Percentiles rank a stretch among this genome's conserved stretches.
Conservation (phyloP, 2,329 filamentous ascomycete genomes). For the Aureobasidium pullulans region DNA sequence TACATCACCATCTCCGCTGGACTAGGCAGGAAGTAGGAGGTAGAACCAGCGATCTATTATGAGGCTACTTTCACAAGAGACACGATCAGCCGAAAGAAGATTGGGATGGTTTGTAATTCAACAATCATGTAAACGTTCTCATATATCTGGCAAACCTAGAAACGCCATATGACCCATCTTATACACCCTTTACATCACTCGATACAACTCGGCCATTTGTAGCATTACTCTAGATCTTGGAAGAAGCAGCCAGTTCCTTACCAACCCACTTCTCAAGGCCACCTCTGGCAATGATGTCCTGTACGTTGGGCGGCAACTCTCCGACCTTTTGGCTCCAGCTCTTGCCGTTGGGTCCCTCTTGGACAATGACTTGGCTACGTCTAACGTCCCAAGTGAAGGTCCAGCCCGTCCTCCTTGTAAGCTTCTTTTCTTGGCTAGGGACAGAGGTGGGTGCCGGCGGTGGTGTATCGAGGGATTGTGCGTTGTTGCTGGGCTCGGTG, state of each 20-base stretch:
- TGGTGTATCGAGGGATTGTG: conserved; percentile 45
- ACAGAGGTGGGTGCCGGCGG: conserved; percentile 30
- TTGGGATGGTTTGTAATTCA: too few species aligned
- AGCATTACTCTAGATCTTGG: not conserved
- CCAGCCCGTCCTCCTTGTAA: conserved; percentile 75
- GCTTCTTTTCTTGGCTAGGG: conserved; percentile 43
- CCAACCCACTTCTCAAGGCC: conserved; percentile 77
- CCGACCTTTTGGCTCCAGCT: conserved; percentile 76
- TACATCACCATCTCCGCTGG: too few species aligned
- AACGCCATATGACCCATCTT: too few species aligned
- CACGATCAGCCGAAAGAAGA: too few species aligned
- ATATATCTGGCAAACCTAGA: too few species aligned
- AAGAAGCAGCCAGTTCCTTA: not conserved
- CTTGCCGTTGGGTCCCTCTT: conserved; percentile 59
- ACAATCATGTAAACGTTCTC: too few species aligned
- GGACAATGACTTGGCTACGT: conserved; percentile 61
- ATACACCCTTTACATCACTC: too few species aligned
- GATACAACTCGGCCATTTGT: too few species aligned
- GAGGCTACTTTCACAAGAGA: too few species aligned
- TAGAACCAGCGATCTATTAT: too few species aligned
- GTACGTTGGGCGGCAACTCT: conserved; percentile 76
- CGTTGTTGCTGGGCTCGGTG: conserved; percentile 45
- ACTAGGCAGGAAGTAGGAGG: too few species aligned
- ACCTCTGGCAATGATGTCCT: conserved; percentile 69
- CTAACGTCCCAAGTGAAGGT: conserved; percentile 73